These are phyloP conservation scores for Deinandra increscens DNA, from an alignment of 129 eudicot species.

Conservation along the genomic window DNA sequence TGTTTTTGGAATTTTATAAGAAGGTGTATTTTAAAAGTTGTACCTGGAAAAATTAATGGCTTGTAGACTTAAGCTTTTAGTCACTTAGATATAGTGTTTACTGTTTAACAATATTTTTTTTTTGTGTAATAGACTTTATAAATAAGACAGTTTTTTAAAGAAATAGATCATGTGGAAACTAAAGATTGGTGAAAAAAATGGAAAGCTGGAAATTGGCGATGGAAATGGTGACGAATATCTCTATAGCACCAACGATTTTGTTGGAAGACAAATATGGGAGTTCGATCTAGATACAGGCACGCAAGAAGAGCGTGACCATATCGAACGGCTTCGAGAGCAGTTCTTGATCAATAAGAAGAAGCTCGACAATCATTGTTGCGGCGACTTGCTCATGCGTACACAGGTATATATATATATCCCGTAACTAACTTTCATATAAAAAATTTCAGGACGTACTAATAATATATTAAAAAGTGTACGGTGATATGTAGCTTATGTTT, in stretches of 20 bases:
- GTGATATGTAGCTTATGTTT: no score
- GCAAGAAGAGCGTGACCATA: constrained; percentile 29
- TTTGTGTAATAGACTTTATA: no score
- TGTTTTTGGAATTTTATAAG: no score
- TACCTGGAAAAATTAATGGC: no score
- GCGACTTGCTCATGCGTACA: constrained; percentile 56
- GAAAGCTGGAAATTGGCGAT: constrained; percentile 38
- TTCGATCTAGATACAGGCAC: constrained; percentile 33
- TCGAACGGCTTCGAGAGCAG: constrained; percentile 22
- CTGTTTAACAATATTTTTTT: no score
- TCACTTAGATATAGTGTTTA: no score
- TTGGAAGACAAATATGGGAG: constrained; percentile 46
- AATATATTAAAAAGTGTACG: no score
- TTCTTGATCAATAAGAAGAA: constrained; percentile 34
- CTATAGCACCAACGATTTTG: constrained; percentile 39
- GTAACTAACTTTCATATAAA: not conserved
- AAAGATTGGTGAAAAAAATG: constrained; percentile 28
- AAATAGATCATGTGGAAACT: constrained; percentile 31
- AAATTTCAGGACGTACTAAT: no score
- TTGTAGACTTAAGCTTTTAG: no score
- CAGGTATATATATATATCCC: constrained; percentile 36
- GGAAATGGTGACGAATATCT: constrained; percentile 30
- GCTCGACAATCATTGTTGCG: constrained; percentile 42
- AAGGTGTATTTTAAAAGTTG: no score
- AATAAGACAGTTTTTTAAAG: no score